Evolutionary conservation across 805 yeast species (phyloP).

Genomic region (Ogataea chonburiensis): DNA sequence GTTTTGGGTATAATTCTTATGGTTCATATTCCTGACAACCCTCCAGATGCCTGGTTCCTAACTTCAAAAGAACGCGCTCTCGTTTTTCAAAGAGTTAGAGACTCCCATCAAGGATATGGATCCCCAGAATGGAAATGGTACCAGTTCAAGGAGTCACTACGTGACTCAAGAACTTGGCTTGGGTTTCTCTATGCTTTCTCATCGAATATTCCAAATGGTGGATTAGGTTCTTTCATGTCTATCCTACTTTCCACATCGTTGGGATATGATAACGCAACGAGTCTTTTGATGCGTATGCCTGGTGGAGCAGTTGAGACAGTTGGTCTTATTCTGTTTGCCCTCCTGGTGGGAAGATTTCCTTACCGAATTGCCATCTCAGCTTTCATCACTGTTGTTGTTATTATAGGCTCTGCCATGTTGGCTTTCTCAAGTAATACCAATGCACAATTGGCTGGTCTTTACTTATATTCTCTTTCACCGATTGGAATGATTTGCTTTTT

Average conservation of each 20-base stretch:
- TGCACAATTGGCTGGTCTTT: conserved; percentile 31
- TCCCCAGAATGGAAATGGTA: conserved; percentile 26
- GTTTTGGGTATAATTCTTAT: conserved; percentile 46
- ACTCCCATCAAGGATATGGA: conserved; percentile 27
- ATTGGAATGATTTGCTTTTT: conserved; percentile 28
- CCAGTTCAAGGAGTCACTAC: conserved; percentile 23
- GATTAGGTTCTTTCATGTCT: conserved; percentile 27
- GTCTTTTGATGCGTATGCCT: conserved; percentile 29
- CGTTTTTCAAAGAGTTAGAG: conserved; percentile 32
- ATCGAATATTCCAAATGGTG: conserved; percentile 32
- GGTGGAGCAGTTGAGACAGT: conserved; percentile 32
- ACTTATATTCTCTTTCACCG: conserved; percentile 25
- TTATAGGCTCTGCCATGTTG: conserved; percentile 5
- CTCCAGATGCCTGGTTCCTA: conserved; percentile 43
- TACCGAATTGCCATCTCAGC: conserved; percentile 17
- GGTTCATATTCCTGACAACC: conserved; percentile 56
- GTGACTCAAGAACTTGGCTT: conserved; percentile 23
- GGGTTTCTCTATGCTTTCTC: conserved; percentile 20
- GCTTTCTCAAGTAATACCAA: conserved; percentile 5
- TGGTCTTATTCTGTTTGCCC: conserved; percentile 33
- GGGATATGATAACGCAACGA: conserved; percentile 14
- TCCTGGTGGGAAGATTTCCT: conserved; percentile 18
- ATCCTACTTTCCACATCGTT: conserved; percentile 19
- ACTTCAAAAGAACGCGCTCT: conserved; percentile 34
- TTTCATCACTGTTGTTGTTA: conserved; percentile 3